A percentile compares a stretch with the other conserved stretches of the same genome.
These are phyloP conservation scores for Colletotrichum truncatum DNA, from an alignment of 2,329 filamentous ascomycete species.

Conservation along the genomic window DNA sequence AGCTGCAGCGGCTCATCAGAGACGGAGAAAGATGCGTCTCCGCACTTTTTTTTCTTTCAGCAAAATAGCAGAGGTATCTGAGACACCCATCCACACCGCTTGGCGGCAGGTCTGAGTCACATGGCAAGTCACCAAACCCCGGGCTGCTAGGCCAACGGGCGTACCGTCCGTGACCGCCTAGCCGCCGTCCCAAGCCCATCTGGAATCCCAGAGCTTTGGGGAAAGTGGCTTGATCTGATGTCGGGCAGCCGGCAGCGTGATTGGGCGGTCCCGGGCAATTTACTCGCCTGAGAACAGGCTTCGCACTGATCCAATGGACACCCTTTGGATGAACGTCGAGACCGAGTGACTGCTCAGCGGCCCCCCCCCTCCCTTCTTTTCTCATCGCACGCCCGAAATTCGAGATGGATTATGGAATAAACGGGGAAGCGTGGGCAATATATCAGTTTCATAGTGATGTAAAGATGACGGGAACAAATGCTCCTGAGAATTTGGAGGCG, in stretches of 20 bases:
- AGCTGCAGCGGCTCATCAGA: not conserved
- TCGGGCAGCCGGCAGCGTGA: not conserved
- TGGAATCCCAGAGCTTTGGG: slow-evolving; percentile 10
- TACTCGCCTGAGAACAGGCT: slow-evolving; percentile 8
- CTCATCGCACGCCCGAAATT: not conserved
- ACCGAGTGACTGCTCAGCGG: not conserved
- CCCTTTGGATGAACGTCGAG: not conserved
- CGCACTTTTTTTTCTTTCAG: not conserved
- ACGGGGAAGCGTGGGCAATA: not conserved
- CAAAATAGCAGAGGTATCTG: slow-evolving; percentile 7
- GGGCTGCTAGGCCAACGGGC: slow-evolving; percentile 13
- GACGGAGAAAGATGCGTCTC: slow-evolving; percentile 4
- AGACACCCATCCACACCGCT: slow-evolving; percentile 31
- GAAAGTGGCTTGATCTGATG: slow-evolving; percentile 22
- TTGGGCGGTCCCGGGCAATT: not conserved
- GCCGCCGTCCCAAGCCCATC: slow-evolving; percentile 1
- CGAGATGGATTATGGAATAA: not conserved
- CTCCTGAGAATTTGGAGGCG: not conserved
- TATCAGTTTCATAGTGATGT: not conserved
- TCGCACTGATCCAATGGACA: not conserved
- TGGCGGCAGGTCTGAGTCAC: slow-evolving; percentile 27
- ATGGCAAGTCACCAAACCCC: slow-evolving; percentile 28
- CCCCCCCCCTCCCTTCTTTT: no score
- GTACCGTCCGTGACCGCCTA: slow-evolving; percentile 20
- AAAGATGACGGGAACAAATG: slow-evolving; percentile 7